Evolutionary conservation across 345 rosid genomes (phyloP), one percentile per base, ranked within the genome.

Genomic region (Gossypium anomalum): DNA sequence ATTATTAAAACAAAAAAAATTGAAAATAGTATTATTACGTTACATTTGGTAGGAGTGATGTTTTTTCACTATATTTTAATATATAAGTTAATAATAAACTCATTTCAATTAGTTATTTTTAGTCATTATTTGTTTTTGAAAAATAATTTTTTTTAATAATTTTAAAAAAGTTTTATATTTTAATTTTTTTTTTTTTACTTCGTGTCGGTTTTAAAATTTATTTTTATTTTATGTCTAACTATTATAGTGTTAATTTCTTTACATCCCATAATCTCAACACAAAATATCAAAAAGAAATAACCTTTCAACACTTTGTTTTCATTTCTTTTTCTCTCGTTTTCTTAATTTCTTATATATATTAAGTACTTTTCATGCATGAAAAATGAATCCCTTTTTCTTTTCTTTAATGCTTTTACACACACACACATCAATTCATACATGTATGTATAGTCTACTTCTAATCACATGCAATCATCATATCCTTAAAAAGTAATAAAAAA

Each of bases 391-490:
- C 3, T 11, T 62, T 59, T 59, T 25, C 45, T 55, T 0, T 41
- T 74, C 41, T 66, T 77, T 59, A 51, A 44, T 38, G 62, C 67
- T 59, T 66, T 53, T 53, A 20, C 7, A 12, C 55, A 51, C 14
- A 51, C 15, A 17, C 6, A 5, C 17, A 52, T 52, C 2, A 3
- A 1, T 52, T 17, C n/a, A 52, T 49, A 49, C 16, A 49, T 49
- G 17, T 53, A 16, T 55, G 1, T 25, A 2, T 38, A 17, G 19
- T 16, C 60, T 58, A 61, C 12, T 49, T 15, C 34, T 20, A 13
- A 41, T 74, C 88, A 85, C 86, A 76, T 83, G 85, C 79, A 76
- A 83, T 83, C 82, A 83, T 85, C 78, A 81, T 73, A 45, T 70
- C 74, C 67, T 77, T 56, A 19, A 73, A 80, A 20, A 59, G 47